Conservation (phyloP, 805 yeast species). For the Zygosaccharomyces bisporus region DNA sequence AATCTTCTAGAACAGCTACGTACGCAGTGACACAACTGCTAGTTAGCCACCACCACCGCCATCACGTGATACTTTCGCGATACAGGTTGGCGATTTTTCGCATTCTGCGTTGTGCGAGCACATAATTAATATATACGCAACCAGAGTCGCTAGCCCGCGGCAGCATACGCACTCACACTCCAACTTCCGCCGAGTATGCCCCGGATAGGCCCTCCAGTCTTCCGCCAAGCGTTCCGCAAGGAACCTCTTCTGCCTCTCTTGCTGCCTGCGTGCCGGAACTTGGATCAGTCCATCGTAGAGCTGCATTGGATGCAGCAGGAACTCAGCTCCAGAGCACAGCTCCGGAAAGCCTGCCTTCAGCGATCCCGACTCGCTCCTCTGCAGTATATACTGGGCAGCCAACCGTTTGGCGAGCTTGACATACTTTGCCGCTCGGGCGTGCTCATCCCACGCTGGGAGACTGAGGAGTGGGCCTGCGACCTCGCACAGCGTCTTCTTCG, state of each 20-base stretch:
- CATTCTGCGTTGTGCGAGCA: too few species aligned
- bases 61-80: too few species aligned
- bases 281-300: conserved; percentile 25
- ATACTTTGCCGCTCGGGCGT: conserved; percentile 61
- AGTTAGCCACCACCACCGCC: too few species aligned
- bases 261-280: conserved; percentile 29
- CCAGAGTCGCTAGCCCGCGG: too few species aligned
- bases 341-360: conserved; percentile 45
- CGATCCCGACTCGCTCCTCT: conserved; percentile 62
- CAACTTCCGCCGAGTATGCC: conserved; percentile 16
- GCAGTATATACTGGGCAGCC: conserved; percentile 79
- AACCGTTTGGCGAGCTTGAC: conserved; percentile 76
- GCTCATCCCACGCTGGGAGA: conserved; percentile 89
- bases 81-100: too few species aligned
- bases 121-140: too few species aligned
- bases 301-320: conserved; percentile 29
- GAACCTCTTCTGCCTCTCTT: conserved; percentile 26
- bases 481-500: conserved; percentile 5
- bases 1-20: too few species aligned
- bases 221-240: conserved; percentile 15
- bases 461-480: conserved; percentile 79
- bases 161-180: neutral
- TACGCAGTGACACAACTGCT: too few species aligned
- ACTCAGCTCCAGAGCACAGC: conserved; percentile 2
- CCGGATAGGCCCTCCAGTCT: conserved; percentile 19